A percentile compares a stretch with the other conserved stretches of the same genome.
phyloP scores from a whole-genome alignment of 2,329 filamentous ascomycete genomes.

The Penicillium sp. region DNA sequence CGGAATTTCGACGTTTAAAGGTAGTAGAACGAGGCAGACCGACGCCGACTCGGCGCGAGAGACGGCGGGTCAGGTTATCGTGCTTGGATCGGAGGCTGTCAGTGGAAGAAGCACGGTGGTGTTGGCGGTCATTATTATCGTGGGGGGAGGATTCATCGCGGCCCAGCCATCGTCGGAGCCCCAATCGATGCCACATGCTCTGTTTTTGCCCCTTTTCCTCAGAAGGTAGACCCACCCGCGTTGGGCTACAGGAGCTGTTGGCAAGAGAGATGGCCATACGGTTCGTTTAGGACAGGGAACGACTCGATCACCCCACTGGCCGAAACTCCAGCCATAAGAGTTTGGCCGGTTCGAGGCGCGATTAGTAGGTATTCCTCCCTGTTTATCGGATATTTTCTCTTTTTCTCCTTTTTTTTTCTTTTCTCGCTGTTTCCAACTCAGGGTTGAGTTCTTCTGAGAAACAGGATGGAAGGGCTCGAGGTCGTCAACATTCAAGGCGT shows the following conservation, averaged over 20 bases:
- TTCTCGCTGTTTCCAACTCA: neutral
- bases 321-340: conserved; percentile 38
- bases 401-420: neutral
- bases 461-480: conserved; percentile 2
- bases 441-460: neutral
- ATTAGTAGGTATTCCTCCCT: neutral
- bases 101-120: conserved; percentile 17
- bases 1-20: conserved; percentile 77
- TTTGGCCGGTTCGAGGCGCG: conserved; percentile 15
- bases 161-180: conserved; percentile 41
- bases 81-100: conserved; percentile 22
- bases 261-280: conserved; percentile 43
- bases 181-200: conserved; percentile 47
- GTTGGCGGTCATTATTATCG: conserved; percentile 2
- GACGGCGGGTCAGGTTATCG: conserved; percentile 33
- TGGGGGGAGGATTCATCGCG: conserved; percentile 27
- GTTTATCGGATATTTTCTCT: neutral
- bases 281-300: conserved; percentile 28
- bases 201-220: conserved; percentile 39
- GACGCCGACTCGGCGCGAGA: conserved; percentile 60
- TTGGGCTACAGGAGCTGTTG: conserved; percentile 36
- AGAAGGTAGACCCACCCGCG: conserved; percentile 34
- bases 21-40: conserved; percentile 72
- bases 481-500: conserved; percentile 12
- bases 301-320: conserved; percentile 35